A percentile compares a stretch with the other conserved stretches of the same genome.
phyloP scores from a whole-genome alignment of 2,329 filamentous ascomycete species.

The Epicoccum nigrum region DNA sequence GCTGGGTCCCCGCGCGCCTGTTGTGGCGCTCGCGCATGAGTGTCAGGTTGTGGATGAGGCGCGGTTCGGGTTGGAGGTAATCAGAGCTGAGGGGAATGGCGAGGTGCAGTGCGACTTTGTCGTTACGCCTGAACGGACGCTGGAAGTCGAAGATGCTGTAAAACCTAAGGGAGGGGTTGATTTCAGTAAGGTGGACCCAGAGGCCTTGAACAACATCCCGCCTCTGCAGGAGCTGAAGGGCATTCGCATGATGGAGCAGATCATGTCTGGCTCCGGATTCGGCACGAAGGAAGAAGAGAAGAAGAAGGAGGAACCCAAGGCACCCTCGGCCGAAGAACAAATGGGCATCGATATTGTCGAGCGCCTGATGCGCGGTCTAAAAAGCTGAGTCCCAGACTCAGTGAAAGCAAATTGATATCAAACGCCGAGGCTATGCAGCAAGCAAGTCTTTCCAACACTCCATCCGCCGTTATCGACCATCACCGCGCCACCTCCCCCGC shows the following conservation, averaged over 20 bases:
- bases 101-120: conserved; percentile 53
- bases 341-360: conserved; percentile 43
- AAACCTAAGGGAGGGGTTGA: conserved; percentile 48
- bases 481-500: neutral
- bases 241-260: conserved; percentile 45
- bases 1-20: conserved; percentile 33
- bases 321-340: conserved; percentile 35
- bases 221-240: conserved; percentile 45
- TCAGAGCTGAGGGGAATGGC: conserved; percentile 38
- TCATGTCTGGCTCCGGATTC: conserved; percentile 35
- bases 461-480: neutral
- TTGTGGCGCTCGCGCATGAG: conserved; percentile 49
- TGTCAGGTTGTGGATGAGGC: conserved; percentile 51
- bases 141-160: conserved; percentile 34
- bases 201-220: conserved; percentile 49
- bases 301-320: conserved; percentile 10
- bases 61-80: conserved; percentile 25
- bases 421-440: conserved; percentile 8
- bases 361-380: conserved; percentile 40
- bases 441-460: too few species aligned
- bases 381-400: conserved; percentile 13
- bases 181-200: conserved; percentile 47
- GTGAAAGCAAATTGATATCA: neutral
- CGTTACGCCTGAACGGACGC: conserved; percentile 44
- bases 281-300: conserved; percentile 7